Evolutionary conservation across 805 yeast species (phyloP).

Genomic region (Zygosaccharomyces bisporus): DNA sequence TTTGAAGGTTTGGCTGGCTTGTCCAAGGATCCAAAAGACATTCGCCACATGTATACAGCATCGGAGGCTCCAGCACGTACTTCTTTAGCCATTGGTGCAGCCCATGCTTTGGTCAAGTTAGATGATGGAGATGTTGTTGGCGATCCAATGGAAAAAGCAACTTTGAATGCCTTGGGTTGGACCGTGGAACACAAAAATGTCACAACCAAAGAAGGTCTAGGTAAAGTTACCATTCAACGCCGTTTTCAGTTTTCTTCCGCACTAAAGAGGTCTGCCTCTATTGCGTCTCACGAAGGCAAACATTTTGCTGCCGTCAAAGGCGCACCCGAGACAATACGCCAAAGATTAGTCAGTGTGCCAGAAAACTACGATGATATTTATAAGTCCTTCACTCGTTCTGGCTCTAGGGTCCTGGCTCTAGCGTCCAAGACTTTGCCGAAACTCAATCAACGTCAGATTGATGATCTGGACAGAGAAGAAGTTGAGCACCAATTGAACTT

Average conservation of each 20-base stretch:
- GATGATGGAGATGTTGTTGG: conserved; percentile 98
- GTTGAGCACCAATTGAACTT: conserved; percentile 73
- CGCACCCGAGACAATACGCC: conserved; percentile 93
- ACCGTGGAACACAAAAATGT: conserved; percentile 70
- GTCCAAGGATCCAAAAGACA: conserved; percentile 41
- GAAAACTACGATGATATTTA: conserved; percentile 75
- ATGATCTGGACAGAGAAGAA: conserved; percentile 63
- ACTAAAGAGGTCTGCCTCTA: conserved; percentile 88
- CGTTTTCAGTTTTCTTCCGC: conserved; percentile 97
- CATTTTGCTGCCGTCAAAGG: conserved; percentile 87
- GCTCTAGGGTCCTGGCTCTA: conserved; percentile 94
- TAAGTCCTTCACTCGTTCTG: conserved; percentile 89
- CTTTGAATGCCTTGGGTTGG: conserved; percentile 86
- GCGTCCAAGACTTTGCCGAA: conserved; percentile 73
- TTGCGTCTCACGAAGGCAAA: conserved; percentile 56
- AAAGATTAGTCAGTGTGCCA: conserved; percentile 70
- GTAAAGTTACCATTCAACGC: conserved; percentile 69
- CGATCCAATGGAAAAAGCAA: conserved; percentile 98
- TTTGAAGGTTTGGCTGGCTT: conserved; percentile 96
- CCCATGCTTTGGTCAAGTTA: conserved; percentile 89
- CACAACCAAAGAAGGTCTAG: conserved; percentile 46
- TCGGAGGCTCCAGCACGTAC: conserved; percentile 68
- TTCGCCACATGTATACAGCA: conserved; percentile 48
- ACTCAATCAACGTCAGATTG: conserved; percentile 47
- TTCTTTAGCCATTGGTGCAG: conserved; percentile 78